Evolutionary conservation across 164 flowering plant genomes (phyloP), one percentile per base, ranked within the genome.

Genomic region (Amborella trichopoda): DNA sequence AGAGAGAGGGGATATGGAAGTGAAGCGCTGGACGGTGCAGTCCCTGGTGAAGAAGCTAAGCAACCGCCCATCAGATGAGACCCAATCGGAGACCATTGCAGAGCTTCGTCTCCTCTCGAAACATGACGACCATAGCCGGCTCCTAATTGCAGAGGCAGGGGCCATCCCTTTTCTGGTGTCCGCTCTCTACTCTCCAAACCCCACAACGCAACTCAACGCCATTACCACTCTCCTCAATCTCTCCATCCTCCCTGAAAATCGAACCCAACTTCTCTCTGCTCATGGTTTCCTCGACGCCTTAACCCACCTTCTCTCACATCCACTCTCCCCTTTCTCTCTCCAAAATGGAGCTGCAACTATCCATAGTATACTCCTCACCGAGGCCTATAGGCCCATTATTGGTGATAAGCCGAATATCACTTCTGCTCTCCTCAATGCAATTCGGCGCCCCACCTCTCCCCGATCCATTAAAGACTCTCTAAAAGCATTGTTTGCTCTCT

Each of bases 101-200:
- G 90, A 87, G 70, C 80, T 91, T 16, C 87, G 95, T 0, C 72
- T 87, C 18, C 60, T 91, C 20, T 50, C 96, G 44, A 87, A 82
- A 45, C 63, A 73, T 64, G 96, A 91, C 56, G 58, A 76, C 13
- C 83, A 77, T 0, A 61, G 56, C 66, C 85, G 99, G 2, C 61
- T 78, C 2, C 4, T 78, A 12, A 68, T 87, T 26, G 74, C 80
- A 21, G 83, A 75, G 11, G 73, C 77, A 26, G 90, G 83, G 3
- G 99, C 84, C 13, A 38, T 87, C 25, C 85, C 95, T 0, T 68
- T 69, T 49, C 62, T 87, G 13, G 39, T 78, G 28, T 88, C 78
- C 42, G 48, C 67, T 26, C 84, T 91, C 23, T 77, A 72, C 56
- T 71, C 88, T 12, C 26, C 76, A 0, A 55, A 70, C 4, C 53